phyloP scores from a whole-genome alignment of 352 stramenopile species.

The Globisporangium paroecandrum region DNA sequence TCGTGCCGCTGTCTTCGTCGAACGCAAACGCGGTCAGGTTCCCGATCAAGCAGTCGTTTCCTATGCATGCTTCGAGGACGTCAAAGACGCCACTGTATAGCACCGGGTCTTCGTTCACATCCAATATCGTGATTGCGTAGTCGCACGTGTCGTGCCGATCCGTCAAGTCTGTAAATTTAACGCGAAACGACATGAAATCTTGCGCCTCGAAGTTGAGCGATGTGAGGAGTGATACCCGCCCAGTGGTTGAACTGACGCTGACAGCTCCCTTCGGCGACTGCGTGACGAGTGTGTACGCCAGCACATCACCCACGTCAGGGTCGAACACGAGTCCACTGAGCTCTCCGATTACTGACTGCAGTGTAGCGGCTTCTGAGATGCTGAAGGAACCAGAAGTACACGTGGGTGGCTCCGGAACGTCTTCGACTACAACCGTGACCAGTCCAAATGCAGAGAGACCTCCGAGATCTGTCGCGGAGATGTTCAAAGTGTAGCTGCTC shows the following conservation, averaged over 20 bases:
- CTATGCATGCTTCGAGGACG: conserved; percentile 43
- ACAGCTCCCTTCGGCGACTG: neutral
- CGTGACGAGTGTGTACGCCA: conserved; percentile 12
- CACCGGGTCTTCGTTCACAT: conserved; percentile 45
- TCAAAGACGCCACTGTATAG: conserved; percentile 38
- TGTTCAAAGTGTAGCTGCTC: conserved; percentile 31
- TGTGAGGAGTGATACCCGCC: conserved; percentile 22
- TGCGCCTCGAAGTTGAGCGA: conserved; percentile 42
- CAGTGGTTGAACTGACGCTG: conserved; percentile 11
- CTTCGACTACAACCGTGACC: conserved; percentile 31
- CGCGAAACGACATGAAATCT: conserved; percentile 31
- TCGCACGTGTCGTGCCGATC: conserved; percentile 35
- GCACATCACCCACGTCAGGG: neutral
- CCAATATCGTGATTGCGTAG: conserved; percentile 36
- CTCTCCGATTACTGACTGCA: conserved; percentile 2
- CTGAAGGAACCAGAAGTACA: conserved; percentile 27
- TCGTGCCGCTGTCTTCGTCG: conserved; percentile 41
- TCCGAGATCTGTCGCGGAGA: conserved; percentile 36
- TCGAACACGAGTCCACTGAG: conserved; percentile 5
- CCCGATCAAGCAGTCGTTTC: conserved; percentile 40
- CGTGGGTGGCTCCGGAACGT: conserved; percentile 38
- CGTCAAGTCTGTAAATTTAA: conserved; percentile 43
- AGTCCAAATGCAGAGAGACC: conserved; percentile 28
- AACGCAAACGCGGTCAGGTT: conserved; percentile 33
- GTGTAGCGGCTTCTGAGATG: conserved; percentile 24